Evolutionary conservation across 192 early-diverging fungal genomes (phyloP).

Genomic region (Dimargaris cristalligena): DNA sequence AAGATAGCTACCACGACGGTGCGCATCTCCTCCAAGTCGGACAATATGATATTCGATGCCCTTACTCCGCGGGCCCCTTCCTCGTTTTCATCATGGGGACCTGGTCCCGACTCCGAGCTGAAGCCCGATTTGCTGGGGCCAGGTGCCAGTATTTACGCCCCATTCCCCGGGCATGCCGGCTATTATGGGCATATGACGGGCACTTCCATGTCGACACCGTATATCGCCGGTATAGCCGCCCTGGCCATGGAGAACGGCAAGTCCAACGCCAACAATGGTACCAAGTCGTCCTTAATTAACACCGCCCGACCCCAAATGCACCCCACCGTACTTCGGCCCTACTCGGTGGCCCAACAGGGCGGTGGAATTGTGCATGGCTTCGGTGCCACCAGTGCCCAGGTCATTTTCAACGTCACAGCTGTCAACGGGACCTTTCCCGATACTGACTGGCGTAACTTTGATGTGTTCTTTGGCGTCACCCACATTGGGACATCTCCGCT

Average conservation of each 20-base stretch:
- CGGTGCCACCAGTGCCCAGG: too few species aligned
- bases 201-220: background rate
- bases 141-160: background rate
- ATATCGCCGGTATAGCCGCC: background rate
- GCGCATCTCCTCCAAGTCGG: background rate
- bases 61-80: background rate
- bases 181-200: background rate
- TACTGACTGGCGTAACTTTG: too few species aligned
- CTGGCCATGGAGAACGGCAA: background rate
- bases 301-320: background rate
- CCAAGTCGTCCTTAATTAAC: background rate
- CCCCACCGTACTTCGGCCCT: background rate
- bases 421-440: too few species aligned
- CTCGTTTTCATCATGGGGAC: background rate
- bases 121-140: conserved; percentile 6
- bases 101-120: background rate
- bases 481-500: too few species aligned
- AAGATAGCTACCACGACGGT: background rate
- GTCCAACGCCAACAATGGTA: background rate
- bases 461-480: too few species aligned
- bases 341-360: background rate
- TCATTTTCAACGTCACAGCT: too few species aligned
- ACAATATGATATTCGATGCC: background rate
- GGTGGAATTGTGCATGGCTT: too few species aligned
- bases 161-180: background rate